Base-by-base conservation (phyloP, 2,329 filamentous ascomycete genomes). In the Fonsecaea erecta region DNA sequence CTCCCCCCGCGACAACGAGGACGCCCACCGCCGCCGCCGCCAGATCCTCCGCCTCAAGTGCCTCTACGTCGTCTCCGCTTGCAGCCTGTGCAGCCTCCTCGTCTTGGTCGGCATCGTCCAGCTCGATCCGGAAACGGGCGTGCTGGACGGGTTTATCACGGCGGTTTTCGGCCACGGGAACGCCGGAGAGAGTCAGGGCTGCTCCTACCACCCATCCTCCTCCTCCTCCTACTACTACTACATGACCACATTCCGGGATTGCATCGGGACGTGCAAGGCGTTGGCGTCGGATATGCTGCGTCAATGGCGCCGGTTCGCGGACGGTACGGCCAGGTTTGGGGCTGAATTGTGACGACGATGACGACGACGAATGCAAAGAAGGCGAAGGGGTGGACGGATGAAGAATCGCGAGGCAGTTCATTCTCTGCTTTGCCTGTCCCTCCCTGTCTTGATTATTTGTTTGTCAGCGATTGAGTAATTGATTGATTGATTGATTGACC, bases 11-110 rank as follows among this genome's bases (percentile, higher is more conserved):
- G n/a, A n/a, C n/a, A n/a, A 72, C 43, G 68, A 72, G 35, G 64
- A 67, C 43, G 55, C 63, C 35, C 66, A 72, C 48, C 65, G 68
- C 43, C 60, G 64, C 18, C 63, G 70, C 37, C 32, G 70, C 24
- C 63, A 68, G 43, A 55, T 70, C 2, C 35, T 72, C 30, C 62
- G 70, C 30, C 55, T 71, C n/a, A 72, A 72, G 56, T 72, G 70
- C 48, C 57, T 72, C 43, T 72, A 72, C 48, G 66, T 69, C 18
- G 66, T 69, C 12, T 48, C 43, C 3, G 43, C 43, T 7, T 48
- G 43, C 18, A 48, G 43, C 9, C 43, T 48, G 6, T 24, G 21
- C 46, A 60, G 57, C 21, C 32, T 60, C 30, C 30, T 60, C n/a
- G 57, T 60, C 43, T 28, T 60, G 16, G 46, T 60, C 1, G 51